Evolutionary conservation across 1,284 basidiomycete species (phyloP).

Genomic region (Tilletia caries): DNA sequence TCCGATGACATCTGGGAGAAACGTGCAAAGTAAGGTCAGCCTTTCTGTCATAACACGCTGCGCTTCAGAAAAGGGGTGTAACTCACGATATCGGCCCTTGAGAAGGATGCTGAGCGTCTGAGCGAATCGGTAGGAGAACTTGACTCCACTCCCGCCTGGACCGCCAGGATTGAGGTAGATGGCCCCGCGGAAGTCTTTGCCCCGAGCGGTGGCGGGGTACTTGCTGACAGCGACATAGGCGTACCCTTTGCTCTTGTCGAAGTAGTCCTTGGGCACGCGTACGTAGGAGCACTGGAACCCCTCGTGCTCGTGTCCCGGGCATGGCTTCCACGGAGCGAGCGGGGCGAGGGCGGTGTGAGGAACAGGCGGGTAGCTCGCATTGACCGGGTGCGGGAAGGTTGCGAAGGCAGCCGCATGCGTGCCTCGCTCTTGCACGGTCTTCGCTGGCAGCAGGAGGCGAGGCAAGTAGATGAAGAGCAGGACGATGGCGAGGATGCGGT

Average conservation of each 20-base stretch:
- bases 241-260: conserved; percentile 40
- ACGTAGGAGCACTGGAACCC: background rate
- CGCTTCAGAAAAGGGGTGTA: background rate
- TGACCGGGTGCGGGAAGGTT: background rate
- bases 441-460: too few relatives aligned
- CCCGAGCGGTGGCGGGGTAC: conserved; percentile 28
- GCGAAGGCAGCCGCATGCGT: background rate
- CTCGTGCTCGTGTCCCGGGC: background rate
- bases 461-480: too few relatives aligned
- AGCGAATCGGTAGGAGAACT: background rate
- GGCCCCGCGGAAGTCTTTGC: conserved; percentile 6
- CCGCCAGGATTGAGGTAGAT: conserved; percentile 15
- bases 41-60: background rate
- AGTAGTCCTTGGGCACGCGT: conserved; percentile 52
- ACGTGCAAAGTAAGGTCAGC: background rate
- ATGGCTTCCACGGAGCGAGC: background rate
- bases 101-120: background rate
- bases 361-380: background rate
- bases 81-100: conserved; percentile 4
- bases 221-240: conserved; percentile 48
- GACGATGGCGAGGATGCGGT: too few relatives aligned
- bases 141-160: conserved; percentile 1
- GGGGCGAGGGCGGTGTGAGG: background rate
- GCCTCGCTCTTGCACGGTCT: too few relatives aligned
- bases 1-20: conserved; percentile 57